phyloP scores from a whole-genome alignment of 2,329 filamentous ascomycete species.

The Eutypella sp. region DNA sequence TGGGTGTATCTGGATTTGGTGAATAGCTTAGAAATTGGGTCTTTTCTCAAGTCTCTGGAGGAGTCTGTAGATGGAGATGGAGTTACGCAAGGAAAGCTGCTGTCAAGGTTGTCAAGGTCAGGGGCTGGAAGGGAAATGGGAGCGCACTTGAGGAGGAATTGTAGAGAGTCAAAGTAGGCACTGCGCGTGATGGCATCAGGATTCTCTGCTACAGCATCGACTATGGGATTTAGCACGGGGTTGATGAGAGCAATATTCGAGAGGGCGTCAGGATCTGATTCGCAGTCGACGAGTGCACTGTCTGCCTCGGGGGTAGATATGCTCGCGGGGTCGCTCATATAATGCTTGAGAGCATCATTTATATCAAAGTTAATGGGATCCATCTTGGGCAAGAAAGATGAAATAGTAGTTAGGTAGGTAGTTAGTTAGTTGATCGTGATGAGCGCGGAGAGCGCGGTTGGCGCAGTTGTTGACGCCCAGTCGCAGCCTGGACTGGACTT shows the following conservation, averaged over 20 bases:
- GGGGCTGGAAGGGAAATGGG: constrained; percentile 42
- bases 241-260: constrained; percentile 71
- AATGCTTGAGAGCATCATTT: constrained; percentile 93
- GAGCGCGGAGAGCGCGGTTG: too few species aligned
- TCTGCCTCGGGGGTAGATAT: constrained; percentile 86
- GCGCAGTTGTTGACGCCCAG: too few species aligned
- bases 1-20: constrained; percentile 71
- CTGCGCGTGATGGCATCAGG: constrained; percentile 80
- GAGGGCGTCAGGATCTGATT: constrained; percentile 82
- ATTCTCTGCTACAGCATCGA: constrained; percentile 87
- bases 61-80: constrained; percentile 11
- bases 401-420: neutral
- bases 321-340: constrained; percentile 84
- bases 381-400: too few species aligned
- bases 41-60: constrained; percentile 18
- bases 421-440: neutral
- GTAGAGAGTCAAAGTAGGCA: constrained; percentile 82
- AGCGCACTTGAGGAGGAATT: constrained; percentile 94
- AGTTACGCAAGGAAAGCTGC: constrained; percentile 6
- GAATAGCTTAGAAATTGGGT: constrained; percentile 59
- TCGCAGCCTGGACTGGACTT: too few species aligned
- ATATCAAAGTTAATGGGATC: constrained; percentile 86
- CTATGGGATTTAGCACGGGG: constrained; percentile 80
- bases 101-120: constrained; percentile 10
- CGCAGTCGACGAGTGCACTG: constrained; percentile 78